Conservation (phyloP, 192 early-diverging fungal genomes). For the Haplosporangium gracile region DNA sequence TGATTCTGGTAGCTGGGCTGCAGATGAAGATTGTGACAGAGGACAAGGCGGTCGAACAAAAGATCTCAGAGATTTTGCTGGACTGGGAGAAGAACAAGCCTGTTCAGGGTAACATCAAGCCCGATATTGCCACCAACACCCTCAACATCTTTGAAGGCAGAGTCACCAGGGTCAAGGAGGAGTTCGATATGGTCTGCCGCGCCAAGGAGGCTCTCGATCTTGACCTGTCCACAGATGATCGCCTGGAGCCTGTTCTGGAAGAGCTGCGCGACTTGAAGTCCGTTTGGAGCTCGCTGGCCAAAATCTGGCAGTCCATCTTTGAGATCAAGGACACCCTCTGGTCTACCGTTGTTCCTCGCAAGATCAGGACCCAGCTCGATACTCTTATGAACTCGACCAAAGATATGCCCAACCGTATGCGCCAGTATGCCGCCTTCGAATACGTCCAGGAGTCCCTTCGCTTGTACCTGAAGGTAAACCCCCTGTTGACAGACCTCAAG, state of each 20-base stretch:
- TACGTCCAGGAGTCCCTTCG: constrained; percentile 91
- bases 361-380: constrained; percentile 90
- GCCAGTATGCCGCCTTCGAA: constrained; percentile 97
- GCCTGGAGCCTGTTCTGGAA: constrained; percentile 88
- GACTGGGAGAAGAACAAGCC: constrained; percentile 99
- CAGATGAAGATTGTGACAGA: constrained; percentile 96
- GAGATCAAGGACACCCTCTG: constrained; percentile 92
- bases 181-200: constrained; percentile 86
- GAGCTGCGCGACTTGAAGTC: constrained; percentile 92
- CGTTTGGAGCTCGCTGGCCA: constrained; percentile 90
- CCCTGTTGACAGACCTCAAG: constrained; percentile 88
- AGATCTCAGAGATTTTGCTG: constrained; percentile 81
- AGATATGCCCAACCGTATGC: constrained; percentile 96
- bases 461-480: constrained; percentile 84
- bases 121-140: constrained; percentile 84
- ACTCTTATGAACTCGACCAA: constrained; percentile 83
- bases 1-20: constrained; percentile 70
- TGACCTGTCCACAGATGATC: constrained; percentile 75
- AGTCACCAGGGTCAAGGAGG: constrained; percentile 83
- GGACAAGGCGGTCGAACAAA: constrained; percentile 88
- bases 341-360: constrained; percentile 89
- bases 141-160: constrained; percentile 89
- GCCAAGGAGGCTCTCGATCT: constrained; percentile 97
- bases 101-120: constrained; percentile 91
- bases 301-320: constrained; percentile 85